These are phyloP conservation scores for Fusarium oligoseptatum DNA, from an alignment of 2,329 filamentous ascomycete species.

Conservation along the genomic window DNA sequence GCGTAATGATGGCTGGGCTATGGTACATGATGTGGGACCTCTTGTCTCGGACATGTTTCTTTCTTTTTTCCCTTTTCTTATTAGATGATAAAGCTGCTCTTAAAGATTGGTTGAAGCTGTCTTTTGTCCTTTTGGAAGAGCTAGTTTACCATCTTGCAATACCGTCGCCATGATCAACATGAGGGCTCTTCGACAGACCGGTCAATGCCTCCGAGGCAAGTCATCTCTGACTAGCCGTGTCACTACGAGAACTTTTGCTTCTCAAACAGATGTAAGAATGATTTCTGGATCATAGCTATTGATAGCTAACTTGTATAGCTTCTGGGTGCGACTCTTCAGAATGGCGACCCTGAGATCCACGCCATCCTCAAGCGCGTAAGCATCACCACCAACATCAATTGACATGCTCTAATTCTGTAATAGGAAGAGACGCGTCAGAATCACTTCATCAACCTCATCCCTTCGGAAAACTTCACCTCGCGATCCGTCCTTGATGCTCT, in stretches of 20 bases:
- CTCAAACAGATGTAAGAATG: slow-evolving; percentile 41
- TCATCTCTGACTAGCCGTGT: slow-evolving; percentile 39
- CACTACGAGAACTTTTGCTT: slow-evolving; percentile 37
- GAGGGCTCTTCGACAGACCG: slow-evolving; percentile 41
- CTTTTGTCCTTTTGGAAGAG: neutral
- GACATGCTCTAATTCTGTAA: neutral
- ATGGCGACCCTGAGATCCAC: slow-evolving; percentile 86
- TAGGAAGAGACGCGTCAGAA: slow-evolving; percentile 95
- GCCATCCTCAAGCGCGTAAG: slow-evolving; percentile 87
- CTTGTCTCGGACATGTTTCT: neutral
- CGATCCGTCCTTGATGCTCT: slow-evolving; percentile 89
- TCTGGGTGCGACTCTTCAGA: slow-evolving; percentile 79
- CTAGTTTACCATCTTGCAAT: neutral
- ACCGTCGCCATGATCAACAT: slow-evolving; percentile 41
- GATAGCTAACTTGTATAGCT: slow-evolving; percentile 65
- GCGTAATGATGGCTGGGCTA: slow-evolving; percentile 7
- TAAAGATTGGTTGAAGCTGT: slow-evolving; percentile 7
- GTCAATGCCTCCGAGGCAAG: slow-evolving; percentile 40
- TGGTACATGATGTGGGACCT: neutral
- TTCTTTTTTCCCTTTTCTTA: slow-evolving; percentile 23
- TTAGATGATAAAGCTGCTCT: slow-evolving; percentile 30
- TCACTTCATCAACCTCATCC: slow-evolving; percentile 95
- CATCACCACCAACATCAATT: neutral
- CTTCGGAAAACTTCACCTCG: slow-evolving; percentile 92
- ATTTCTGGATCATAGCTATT: neutral